phyloP scores from a whole-genome alignment of 1,284 basidiomycete species.

The Papiliotrema terrestris region DNA sequence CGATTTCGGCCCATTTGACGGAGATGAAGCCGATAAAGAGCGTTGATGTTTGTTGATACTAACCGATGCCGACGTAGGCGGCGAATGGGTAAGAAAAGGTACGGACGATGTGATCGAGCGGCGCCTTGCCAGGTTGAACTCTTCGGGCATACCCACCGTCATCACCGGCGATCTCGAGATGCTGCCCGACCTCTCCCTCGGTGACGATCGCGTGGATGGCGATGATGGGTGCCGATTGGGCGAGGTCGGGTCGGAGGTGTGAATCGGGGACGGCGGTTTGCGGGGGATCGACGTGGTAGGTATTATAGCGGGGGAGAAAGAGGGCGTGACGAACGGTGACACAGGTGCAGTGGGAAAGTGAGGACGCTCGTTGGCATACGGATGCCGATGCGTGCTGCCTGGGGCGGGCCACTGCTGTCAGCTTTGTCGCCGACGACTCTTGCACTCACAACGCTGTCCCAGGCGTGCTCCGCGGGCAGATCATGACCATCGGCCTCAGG shows the following conservation, averaged over 20 bases:
- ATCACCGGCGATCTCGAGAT: constrained; percentile 4
- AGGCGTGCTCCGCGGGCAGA: constrained; percentile 27
- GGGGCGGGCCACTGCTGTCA: constrained; percentile 36
- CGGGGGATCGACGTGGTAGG: constrained; percentile 10
- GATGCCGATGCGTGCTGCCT: constrained; percentile 16
- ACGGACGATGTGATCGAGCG: constrained; percentile 16
- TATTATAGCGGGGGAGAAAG: constrained; percentile 38
- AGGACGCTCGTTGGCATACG: constrained; percentile 13
- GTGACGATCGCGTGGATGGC: neutral
- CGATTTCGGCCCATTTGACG: neutral
- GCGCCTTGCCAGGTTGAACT: constrained; percentile 11
- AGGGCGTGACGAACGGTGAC: constrained; percentile 41
- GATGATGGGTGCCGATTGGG: constrained; percentile 8
- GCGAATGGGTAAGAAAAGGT: constrained; percentile 14
- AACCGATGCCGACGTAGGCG: constrained; percentile 12
- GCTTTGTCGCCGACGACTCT: neutral
- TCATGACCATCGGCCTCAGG: constrained; percentile 9
- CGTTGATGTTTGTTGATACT: constrained; percentile 17
- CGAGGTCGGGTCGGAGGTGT: constrained; percentile 10
- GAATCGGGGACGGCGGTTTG: constrained; percentile 14
- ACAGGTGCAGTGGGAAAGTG: constrained; percentile 39
- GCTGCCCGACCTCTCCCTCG: neutral
- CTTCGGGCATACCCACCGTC: neutral
- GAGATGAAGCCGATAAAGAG: constrained; percentile 15
- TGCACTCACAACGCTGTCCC: constrained; percentile 45